phyloP scores from a whole-genome alignment of 2,329 filamentous ascomycete genomes.

The Plenodomus tracheiphilus region DNA sequence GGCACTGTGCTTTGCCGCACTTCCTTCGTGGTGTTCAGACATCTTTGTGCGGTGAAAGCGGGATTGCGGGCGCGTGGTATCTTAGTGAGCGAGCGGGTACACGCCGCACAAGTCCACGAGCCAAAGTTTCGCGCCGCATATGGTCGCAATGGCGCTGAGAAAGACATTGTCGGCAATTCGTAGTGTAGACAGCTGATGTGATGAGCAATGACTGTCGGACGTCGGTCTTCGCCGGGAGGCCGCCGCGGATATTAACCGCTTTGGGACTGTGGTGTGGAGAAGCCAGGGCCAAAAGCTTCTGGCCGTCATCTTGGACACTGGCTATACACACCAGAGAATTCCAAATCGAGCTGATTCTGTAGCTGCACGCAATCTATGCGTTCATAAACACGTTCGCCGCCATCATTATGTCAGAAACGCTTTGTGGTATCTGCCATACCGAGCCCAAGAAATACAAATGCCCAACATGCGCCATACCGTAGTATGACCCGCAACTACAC shows the following conservation, averaged over 20 bases:
- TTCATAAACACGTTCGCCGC: neutral
- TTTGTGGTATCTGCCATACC: conserved; percentile 50
- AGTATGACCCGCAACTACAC: conserved; percentile 37
- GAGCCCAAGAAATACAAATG: conserved; percentile 56
- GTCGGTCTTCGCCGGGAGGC: conserved; percentile 9
- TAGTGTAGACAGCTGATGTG: conserved; percentile 17
- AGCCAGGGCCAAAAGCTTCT: neutral
- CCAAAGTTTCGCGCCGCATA: conserved; percentile 21
- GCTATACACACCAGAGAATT: neutral
- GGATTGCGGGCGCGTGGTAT: conserved; percentile 21
- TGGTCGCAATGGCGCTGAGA: conserved; percentile 24
- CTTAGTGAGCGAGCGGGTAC: conserved; percentile 33
- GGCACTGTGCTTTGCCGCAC: conserved; percentile 45
- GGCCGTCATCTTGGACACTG: conserved; percentile 7
- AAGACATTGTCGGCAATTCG: conserved; percentile 29
- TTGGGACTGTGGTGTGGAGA: conserved; percentile 20
- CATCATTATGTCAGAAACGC: conserved; percentile 33
- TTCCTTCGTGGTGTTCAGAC: conserved; percentile 37
- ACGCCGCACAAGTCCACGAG: conserved; percentile 44
- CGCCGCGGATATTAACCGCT: conserved; percentile 31
- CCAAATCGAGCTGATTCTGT: neutral
- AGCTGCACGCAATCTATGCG: neutral
- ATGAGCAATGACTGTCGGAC: conserved; percentile 30
- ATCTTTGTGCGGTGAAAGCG: conserved; percentile 29
- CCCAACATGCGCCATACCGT: conserved; percentile 51